phyloP scores from a whole-genome alignment of 192 early-diverging fungal species.

The Gonapodya sp. region DNA sequence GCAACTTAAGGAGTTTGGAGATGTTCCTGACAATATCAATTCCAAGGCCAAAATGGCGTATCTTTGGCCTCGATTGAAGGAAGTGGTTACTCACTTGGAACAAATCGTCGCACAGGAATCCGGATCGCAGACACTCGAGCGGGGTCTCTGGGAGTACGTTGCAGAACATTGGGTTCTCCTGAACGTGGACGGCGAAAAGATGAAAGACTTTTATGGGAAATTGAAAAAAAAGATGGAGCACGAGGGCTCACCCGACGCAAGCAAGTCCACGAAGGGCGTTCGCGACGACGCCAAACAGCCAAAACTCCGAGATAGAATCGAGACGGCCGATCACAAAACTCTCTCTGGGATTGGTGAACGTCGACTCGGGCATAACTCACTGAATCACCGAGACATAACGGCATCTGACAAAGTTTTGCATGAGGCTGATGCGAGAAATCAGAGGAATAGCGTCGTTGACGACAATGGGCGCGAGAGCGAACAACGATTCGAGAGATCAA shows the following conservation, averaged over 20 bases:
- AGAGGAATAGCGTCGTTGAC: too few species aligned
- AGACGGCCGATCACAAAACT: too few species aligned
- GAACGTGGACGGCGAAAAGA: constrained; percentile 1
- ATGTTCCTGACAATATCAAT: not conserved
- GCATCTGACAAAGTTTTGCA: too few species aligned
- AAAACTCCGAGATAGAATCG: too few species aligned
- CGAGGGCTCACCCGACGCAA: not conserved
- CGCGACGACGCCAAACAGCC: too few species aligned
- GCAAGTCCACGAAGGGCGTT: too few species aligned
- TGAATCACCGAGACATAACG: too few species aligned
- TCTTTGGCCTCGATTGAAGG: constrained; percentile 3
- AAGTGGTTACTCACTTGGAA: not conserved
- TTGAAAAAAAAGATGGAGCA: not conserved
- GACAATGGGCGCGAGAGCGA: too few species aligned
- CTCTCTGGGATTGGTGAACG: too few species aligned
- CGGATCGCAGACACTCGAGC: not conserved
- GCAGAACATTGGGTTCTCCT: not conserved
- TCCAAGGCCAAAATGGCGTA: not conserved
- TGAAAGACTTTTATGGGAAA: not conserved
- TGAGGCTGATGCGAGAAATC: too few species aligned
- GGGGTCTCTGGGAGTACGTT: constrained; percentile 4
- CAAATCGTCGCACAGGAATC: not conserved
- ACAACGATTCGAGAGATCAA: too few species aligned
- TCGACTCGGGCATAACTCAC: too few species aligned
- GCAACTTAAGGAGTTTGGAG: not conserved